These are phyloP conservation scores for Ambispora gerdemannii DNA, from an alignment of 192 early-diverging fungal species.

Conservation along the genomic window DNA sequence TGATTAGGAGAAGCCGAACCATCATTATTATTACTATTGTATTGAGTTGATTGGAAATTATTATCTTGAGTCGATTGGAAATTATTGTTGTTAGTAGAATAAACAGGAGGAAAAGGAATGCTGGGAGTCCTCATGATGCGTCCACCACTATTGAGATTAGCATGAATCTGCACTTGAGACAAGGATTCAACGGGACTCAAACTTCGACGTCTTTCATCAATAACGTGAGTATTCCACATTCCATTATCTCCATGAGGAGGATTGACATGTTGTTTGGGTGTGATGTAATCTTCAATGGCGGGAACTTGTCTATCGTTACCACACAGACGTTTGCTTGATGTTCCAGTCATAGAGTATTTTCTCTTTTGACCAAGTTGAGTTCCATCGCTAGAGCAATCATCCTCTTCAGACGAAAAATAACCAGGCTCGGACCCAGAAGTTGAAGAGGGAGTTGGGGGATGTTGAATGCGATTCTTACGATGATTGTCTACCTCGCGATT, in stretches of 20 bases:
- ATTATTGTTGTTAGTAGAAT: slow-evolving; percentile 6
- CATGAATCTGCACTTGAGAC: slow-evolving; percentile 28
- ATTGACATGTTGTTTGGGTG: slow-evolving; percentile 33
- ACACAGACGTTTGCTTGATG: slow-evolving; percentile 20
- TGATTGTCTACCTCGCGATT: slow-evolving; percentile 7
- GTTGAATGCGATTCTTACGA: slow-evolving; percentile 17
- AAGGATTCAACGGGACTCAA: slow-evolving; percentile 11
- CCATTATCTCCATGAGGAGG: slow-evolving; percentile 8
- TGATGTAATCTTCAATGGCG: slow-evolving; percentile 53
- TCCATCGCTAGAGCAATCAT: slow-evolving; percentile 7
- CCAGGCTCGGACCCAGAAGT: slow-evolving; percentile 28
- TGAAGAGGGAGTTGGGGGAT: slow-evolving; percentile 31
- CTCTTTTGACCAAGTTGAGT: slow-evolving; percentile 16
- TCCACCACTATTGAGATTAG: not conserved
- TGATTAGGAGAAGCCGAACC: slow-evolving; percentile 28
- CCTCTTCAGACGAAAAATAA: slow-evolving; percentile 30
- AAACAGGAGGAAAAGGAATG: slow-evolving; percentile 23
- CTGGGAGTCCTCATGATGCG: slow-evolving; percentile 24
- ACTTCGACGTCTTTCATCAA: slow-evolving; percentile 16
- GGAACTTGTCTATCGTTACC: slow-evolving; percentile 32
- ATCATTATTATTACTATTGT: not conserved
- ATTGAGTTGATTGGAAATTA: not conserved
- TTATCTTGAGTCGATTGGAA: not conserved
- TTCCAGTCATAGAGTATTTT: not conserved
- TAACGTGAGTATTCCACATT: not conserved